Base-by-base conservation (phyloP, 31 red algal species). In the Porphyra umbilicalis region DNA sequence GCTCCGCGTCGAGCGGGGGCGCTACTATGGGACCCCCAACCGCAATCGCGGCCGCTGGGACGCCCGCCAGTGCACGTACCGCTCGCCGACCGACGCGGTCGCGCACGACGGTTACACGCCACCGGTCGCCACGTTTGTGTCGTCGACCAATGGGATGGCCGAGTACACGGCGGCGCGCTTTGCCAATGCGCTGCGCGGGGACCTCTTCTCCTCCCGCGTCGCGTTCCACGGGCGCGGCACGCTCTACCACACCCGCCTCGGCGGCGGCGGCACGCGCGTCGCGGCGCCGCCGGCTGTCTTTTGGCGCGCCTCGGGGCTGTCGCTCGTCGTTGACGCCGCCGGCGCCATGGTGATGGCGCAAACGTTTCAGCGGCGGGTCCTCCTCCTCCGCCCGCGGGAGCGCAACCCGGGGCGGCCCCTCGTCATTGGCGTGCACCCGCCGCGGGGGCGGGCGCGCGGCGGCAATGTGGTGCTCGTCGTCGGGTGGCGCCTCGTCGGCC, bases 391-490 rank as follows among this genome's bases (percentile, higher is more conserved):
- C 33, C 90, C 90, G 13, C 77, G 76, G 32, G 85, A 88, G 82
- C 44, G 35, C n/a, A 78, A 85, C 25, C 78, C 38, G 32, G 86
- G 83, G 2, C 31, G 31, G 0, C 33, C 88, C 7, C 15, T 36
- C 32, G 83, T 92, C 11, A 76, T 92, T 18, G 79, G 82, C 29
- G 83, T 92, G 29, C 79, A 71, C 13, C 90, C 90, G 33, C 68
- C 82, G 39, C 75, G 85, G 35, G 90, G 90, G 30, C 85, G 79
- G 35, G 34, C 85, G 0, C 36, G 44, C 9, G 90, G 90, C 30
- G 86, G 85, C 10, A 88, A 92, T 79, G 77, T 42, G 36, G 82
- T 92, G 81, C 33, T 85, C 20, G 81, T 92, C 33, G 88, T 83
- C 33, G 90, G 90, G 31, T 79, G 67, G 30, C 81, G 84, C 20